Evolutionary conservation across 225 moss, liverwort and hornwort species (phyloP).

Genomic region (Antitrichia curtipendula): DNA sequence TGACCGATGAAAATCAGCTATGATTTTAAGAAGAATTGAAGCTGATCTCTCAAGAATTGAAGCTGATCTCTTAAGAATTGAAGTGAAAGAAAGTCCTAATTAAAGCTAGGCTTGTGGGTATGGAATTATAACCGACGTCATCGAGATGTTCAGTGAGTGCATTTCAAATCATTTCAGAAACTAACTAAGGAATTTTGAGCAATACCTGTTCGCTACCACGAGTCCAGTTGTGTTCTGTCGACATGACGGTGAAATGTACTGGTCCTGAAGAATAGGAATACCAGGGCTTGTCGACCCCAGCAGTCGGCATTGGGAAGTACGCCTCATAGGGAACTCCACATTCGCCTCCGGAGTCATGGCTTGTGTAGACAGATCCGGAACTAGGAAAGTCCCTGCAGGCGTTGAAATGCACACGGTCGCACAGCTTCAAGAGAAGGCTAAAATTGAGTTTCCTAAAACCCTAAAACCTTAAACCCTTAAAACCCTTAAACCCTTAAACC

Average conservation of each 20-base stretch:
- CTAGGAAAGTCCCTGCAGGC: constrained; percentile 25
- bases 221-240: constrained; percentile 49
- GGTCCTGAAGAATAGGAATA: constrained; percentile 51
- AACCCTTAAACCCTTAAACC: too few relatives aligned
- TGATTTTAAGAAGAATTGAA: not conserved
- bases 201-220: constrained; percentile 38
- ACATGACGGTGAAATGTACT: constrained; percentile 60
- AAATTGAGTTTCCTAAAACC: too few relatives aligned
- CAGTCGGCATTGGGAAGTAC: constrained; percentile 48
- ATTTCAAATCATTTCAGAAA: not conserved
- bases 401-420: not conserved
- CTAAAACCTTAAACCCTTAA: too few relatives aligned
- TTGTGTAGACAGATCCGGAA: constrained; percentile 22
- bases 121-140: not conserved
- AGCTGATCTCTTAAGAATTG: too few relatives aligned
- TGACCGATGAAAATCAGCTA: not conserved
- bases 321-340: constrained; percentile 47
- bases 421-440: not conserved
- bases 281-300: constrained; percentile 44
- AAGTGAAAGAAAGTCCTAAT: not conserved
- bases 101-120: not conserved
- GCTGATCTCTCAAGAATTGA: not conserved
- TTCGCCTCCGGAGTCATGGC: constrained; percentile 46
- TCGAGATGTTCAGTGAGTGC: not conserved
- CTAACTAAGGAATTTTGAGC: not conserved